A percentile compares a stretch with the other conserved stretches of the same genome.
Conservation (phyloP, 2,329 filamentous ascomycete species). For the Colletotrichum destructivum region DNA sequence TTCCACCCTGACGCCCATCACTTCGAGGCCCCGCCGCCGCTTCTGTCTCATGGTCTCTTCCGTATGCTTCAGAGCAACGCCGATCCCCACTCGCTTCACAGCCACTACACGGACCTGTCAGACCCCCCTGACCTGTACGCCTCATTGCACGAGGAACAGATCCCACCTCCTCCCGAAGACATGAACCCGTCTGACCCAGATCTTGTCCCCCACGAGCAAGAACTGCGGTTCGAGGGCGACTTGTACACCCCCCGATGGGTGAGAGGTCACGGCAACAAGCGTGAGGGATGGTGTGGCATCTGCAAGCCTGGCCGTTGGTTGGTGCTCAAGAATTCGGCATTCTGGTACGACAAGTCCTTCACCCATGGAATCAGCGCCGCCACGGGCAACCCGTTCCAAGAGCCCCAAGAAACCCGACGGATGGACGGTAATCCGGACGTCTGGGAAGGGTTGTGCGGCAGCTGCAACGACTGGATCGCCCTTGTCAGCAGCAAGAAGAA, state of each 20-base stretch:
- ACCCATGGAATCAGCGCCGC: conserved; percentile 89
- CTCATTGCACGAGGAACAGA: conserved; percentile 80
- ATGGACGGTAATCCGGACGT: conserved; percentile 87
- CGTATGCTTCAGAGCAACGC: conserved; percentile 83
- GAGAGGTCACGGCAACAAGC: conserved; percentile 87
- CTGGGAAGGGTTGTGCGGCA: conserved; percentile 84
- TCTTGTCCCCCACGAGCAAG: conserved; percentile 83
- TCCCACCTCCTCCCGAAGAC: conserved; percentile 82
- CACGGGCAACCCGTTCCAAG: conserved; percentile 83
- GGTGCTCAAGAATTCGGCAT: conserved; percentile 90
- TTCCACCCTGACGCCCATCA: conserved; percentile 65
- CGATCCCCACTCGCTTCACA: conserved; percentile 76
- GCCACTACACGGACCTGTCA: conserved; percentile 80
- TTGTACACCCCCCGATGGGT: conserved; percentile 89
- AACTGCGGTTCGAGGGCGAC: conserved; percentile 84
- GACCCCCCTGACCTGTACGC: conserved; percentile 85
- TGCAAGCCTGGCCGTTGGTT: conserved; percentile 91
- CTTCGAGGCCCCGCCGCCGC: conserved; percentile 72
- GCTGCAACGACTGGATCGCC: conserved; percentile 85
- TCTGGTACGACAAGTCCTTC: conserved; percentile 95
- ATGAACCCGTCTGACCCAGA: conserved; percentile 86
- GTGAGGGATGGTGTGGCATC: conserved; percentile 91
- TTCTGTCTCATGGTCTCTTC: conserved; percentile 81
- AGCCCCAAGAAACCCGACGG: conserved; percentile 80
- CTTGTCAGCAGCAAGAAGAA: conserved; percentile 91